These are phyloP conservation scores for Hypomontagnella monticulosa DNA, from an alignment of 495 filamentous ascomycete species.

Conservation along the genomic window DNA sequence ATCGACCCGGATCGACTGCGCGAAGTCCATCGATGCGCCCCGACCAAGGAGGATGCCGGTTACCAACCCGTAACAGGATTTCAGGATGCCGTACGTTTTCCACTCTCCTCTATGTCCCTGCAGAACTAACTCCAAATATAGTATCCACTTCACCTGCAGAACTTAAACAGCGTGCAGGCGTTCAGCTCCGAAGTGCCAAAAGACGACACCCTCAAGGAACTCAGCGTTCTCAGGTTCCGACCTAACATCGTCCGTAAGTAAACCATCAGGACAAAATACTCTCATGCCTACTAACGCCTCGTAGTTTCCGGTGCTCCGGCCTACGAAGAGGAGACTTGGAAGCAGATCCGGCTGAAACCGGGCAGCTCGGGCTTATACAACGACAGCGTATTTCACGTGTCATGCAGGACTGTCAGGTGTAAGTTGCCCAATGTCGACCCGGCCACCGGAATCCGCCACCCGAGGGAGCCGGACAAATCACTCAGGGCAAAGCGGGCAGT, in stretches of 20 bases:
- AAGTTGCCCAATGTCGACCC: constrained; percentile 86
- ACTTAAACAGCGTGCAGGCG: constrained; percentile 75
- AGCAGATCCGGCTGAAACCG: constrained; percentile 69
- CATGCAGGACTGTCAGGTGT: constrained; percentile 78
- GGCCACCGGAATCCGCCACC: constrained; percentile 73
- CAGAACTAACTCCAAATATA: constrained; percentile 43
- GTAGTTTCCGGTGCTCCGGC: constrained; percentile 50
- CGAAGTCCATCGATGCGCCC: constrained; percentile 79
- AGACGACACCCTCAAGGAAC: constrained; percentile 50
- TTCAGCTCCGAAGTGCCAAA: constrained; percentile 66
- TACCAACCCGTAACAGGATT: constrained; percentile 84
- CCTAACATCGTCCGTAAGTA: constrained; percentile 79
- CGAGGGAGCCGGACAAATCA: constrained; percentile 75
- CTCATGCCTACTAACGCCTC: constrained; percentile 11
- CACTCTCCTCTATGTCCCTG: background rate
- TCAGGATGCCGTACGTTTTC: constrained; percentile 74
- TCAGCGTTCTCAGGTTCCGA: constrained; percentile 79
- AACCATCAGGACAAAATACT: background rate
- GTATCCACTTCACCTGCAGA: constrained; percentile 87
- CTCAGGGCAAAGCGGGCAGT: constrained; percentile 75
- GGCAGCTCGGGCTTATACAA: constrained; percentile 43
- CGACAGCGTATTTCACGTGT: constrained; percentile 61
- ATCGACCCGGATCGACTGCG: constrained; percentile 68
- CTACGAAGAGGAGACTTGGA: constrained; percentile 81
- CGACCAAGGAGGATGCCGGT: constrained; percentile 70